A percentile compares a stretch with the other conserved stretches of the same genome.
These are phyloP conservation scores for Laetiporus sulphureus DNA, from an alignment of 1,284 basidiomycete species.

Conservation along the genomic window DNA sequence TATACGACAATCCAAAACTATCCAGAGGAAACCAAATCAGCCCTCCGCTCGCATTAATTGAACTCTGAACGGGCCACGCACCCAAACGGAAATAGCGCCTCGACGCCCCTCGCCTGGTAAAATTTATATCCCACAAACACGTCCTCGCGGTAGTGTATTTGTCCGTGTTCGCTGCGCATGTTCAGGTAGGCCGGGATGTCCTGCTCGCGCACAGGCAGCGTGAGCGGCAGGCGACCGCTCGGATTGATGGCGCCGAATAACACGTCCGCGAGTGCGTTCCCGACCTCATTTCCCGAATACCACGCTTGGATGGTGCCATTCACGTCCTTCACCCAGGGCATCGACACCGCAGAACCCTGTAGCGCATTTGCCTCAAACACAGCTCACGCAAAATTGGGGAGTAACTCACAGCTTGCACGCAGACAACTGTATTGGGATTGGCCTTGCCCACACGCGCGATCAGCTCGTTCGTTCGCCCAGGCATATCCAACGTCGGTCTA, in stretches of 20 bases:
- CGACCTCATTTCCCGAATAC: constrained; percentile 74
- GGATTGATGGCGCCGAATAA: constrained; percentile 72
- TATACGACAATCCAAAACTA: constrained; percentile 69
- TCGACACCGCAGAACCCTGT: constrained; percentile 59
- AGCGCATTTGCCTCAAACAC: not conserved
- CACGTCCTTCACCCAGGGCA: constrained; percentile 56
- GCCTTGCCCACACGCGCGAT: constrained; percentile 50
- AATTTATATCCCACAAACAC: constrained; percentile 71
- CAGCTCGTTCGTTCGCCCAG: constrained; percentile 56
- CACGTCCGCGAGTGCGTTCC: constrained; percentile 69
- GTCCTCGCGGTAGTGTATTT: constrained; percentile 61
- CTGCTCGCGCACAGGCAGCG: constrained; percentile 55
- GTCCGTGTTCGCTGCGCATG: constrained; percentile 54
- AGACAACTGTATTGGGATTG: constrained; percentile 61
- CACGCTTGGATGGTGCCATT: constrained; percentile 51
- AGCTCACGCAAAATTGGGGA: constrained; percentile 5
- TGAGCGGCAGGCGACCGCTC: constrained; percentile 61
- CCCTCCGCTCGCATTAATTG: too few relatives aligned
- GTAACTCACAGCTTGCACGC: constrained; percentile 58
- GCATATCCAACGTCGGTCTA: constrained; percentile 48
- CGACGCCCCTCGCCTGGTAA: constrained; percentile 50
- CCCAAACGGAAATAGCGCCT: constrained; percentile 67
- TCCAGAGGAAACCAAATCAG: constrained; percentile 8
- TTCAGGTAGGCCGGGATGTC: constrained; percentile 62
- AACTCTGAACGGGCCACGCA: constrained; percentile 18